Conservation (phyloP, 1,139 yeast species). For the Sugiyamaella castrensis region DNA sequence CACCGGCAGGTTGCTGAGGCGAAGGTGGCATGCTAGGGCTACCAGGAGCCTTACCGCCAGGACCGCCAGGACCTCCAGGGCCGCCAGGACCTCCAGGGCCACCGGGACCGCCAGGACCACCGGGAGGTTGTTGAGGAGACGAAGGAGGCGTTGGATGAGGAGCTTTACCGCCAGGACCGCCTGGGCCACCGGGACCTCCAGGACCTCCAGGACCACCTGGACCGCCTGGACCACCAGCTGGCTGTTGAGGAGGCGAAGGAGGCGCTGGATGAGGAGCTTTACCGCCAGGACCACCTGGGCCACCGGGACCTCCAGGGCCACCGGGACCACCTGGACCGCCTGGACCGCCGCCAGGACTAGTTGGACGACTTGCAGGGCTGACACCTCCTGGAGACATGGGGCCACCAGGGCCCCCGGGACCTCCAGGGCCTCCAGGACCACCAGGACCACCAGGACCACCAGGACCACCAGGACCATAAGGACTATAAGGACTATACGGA, state of each 20-base stretch:
- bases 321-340: conserved; percentile 20
- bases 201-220: conserved; percentile 20
- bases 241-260: conserved; percentile 13
- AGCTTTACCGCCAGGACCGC: conserved; percentile 20
- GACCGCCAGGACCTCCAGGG: conserved; percentile 18
- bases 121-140: conserved; percentile 13
- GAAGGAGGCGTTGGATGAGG: conserved; percentile 14
- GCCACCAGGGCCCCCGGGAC: conserved; percentile 17
- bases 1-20: too few relatives aligned
- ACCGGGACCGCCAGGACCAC: conserved; percentile 13
- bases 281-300: conserved; percentile 11
- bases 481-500: background rate
- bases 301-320: conserved; percentile 14
- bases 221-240: conserved; percentile 8
- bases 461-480: conserved; percentile 11
- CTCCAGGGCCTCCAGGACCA: conserved; percentile 13
- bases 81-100: conserved; percentile 16
- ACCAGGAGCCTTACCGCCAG: conserved; percentile 22
- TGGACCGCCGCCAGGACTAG: conserved; percentile 13
- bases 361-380: conserved; percentile 4
- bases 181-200: conserved; percentile 22
- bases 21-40: too few relatives aligned
- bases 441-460: conserved; percentile 14
- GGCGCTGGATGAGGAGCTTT: conserved; percentile 11
- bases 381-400: conserved; percentile 24